Evolutionary conservation across 2,329 filamentous ascomycete species (phyloP).

Genomic region (Xylaria sp.): DNA sequence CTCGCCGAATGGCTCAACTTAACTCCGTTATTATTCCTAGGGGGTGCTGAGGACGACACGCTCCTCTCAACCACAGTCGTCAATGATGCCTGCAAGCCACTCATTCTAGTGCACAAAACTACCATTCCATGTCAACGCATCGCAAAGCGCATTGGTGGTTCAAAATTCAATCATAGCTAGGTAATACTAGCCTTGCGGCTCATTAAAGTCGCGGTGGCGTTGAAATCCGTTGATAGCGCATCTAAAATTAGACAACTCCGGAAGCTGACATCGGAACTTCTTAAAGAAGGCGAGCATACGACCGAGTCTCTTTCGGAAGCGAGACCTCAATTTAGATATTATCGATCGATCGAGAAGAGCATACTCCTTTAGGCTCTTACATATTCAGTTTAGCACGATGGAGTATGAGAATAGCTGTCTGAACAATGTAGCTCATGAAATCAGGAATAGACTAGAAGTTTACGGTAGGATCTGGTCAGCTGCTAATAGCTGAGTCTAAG

Average conservation of each 20-base stretch:
- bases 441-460: no score
- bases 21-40: slow-evolving; percentile 12
- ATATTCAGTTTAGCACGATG: no score
- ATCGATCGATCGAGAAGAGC: no score
- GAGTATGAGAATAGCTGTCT: no score
- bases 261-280: slow-evolving; percentile 14
- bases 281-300: no score
- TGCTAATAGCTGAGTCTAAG: no score
- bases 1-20: slow-evolving; percentile 9
- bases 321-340: no score
- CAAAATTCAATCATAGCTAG: neutral
- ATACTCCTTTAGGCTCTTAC: no score
- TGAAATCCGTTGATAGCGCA: slow-evolving; percentile 11
- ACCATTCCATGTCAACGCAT: neutral
- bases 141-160: slow-evolving; percentile 22
- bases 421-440: no score
- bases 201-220: slow-evolving; percentile 22
- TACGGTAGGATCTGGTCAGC: no score
- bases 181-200: slow-evolving; percentile 16
- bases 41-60: slow-evolving; percentile 16
- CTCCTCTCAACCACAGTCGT: slow-evolving; percentile 30
- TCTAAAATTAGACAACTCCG: neutral
- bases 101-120: slow-evolving; percentile 15
- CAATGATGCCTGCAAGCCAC: neutral
- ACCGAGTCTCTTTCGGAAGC: no score